Evolutionary conservation across 75 land plant species (phyloP).

Genomic region (Cunninghamia lanceolata): DNA sequence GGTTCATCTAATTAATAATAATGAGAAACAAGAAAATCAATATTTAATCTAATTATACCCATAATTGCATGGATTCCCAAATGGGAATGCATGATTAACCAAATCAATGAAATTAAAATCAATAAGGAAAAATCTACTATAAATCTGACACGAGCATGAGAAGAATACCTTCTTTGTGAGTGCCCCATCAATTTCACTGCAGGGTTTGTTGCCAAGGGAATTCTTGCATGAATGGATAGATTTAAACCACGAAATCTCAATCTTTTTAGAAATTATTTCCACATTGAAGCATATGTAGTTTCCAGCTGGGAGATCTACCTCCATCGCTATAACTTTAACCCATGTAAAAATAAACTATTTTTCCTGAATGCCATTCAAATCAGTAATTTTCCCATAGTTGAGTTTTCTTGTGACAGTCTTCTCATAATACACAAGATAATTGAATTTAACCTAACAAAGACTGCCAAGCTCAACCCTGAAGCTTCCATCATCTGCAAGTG

Average conservation of each 20-base stretch:
- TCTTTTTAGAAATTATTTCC: conserved; percentile 47
- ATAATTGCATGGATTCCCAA: too few species aligned
- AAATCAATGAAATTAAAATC: too few species aligned
- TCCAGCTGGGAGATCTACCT: conserved; percentile 17
- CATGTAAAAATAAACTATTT: conserved; percentile 60
- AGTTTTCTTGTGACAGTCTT: conserved; percentile 50
- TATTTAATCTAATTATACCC: too few species aligned
- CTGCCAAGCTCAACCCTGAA: too few species aligned
- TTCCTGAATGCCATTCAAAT: conserved; percentile 58
- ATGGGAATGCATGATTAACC: too few species aligned
- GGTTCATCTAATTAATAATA: too few species aligned
- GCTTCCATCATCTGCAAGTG: conserved; percentile 45
- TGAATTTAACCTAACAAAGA: conserved; percentile 66
- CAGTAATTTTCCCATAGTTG: conserved; percentile 36
- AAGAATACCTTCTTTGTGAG: not conserved
- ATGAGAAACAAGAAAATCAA: too few species aligned
- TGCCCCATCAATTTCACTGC: not conserved
- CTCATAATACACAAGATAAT: conserved; percentile 65
- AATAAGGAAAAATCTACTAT: too few species aligned
- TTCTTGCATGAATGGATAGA: conserved; percentile 40
- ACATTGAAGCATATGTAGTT: conserved; percentile 48
- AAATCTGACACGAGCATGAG: too few species aligned
- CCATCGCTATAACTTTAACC: conserved; percentile 52
- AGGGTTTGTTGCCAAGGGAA: not conserved
- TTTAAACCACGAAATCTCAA: conserved; percentile 41